These are phyloP conservation scores for Lepidium sativum DNA, from an alignment of 345 rosid genomes.

Conservation along the genomic window DNA sequence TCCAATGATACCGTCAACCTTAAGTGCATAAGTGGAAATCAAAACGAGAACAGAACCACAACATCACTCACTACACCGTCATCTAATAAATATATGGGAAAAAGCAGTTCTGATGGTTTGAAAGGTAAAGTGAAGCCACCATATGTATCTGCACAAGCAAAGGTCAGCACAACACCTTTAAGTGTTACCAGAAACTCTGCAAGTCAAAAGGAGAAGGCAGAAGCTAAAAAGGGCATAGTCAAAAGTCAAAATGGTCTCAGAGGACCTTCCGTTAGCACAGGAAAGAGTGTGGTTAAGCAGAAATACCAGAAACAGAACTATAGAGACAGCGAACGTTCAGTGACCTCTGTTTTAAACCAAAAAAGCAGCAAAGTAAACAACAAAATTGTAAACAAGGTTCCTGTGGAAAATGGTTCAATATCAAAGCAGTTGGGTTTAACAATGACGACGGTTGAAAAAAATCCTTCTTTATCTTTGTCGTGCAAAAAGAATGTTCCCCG, in stretches of 20 bases:
- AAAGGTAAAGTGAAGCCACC: constrained; percentile 40
- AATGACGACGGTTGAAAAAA: constrained; percentile 25
- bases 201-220: constrained; percentile 42
- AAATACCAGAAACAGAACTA: constrained; percentile 75
- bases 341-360: constrained; percentile 32
- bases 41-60: constrained; percentile 27
- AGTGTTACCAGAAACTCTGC: constrained; percentile 16
- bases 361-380: constrained; percentile 29
- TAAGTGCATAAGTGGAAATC: constrained; percentile 32
- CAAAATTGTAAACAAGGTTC: constrained; percentile 34
- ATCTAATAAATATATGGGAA: constrained; percentile 26
- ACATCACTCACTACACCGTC: constrained; percentile 5
- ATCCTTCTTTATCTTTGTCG: constrained; percentile 25
- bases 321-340: constrained; percentile 32
- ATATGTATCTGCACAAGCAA: constrained; percentile 36
- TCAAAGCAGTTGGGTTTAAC: constrained; percentile 32
- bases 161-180: constrained; percentile 27
- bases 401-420: constrained; percentile 23
- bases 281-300: constrained; percentile 49
- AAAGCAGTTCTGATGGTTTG: constrained; percentile 26
- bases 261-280: constrained; percentile 29
- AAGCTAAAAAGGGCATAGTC: constrained; percentile 29
- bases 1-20: constrained; percentile 16
- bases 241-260: constrained; percentile 36
- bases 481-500: constrained; percentile 32